Base-by-base conservation (phyloP, 805 yeast genomes). In the Pichia ethanolica region DNA sequence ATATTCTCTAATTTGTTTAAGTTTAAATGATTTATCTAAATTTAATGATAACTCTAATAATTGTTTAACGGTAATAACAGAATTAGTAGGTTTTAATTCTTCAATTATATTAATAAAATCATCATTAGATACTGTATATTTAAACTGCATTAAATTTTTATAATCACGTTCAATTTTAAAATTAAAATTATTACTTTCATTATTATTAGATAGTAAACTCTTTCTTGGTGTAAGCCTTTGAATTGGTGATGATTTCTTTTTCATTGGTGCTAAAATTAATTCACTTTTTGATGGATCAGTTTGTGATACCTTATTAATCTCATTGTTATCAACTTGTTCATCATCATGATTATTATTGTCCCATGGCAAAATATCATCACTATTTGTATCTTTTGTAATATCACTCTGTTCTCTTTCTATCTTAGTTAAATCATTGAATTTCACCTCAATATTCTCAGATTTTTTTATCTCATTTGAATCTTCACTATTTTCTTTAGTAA, bases 61-160 rank as follows among this genome's bases (percentile, higher is more conserved):
- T 39, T 58, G 60, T 25, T 53, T 54, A 1, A 48, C 27, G 1
- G 70, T 59, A 8, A 67, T 49, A 1, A 42, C 35, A 8, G 32
- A 33, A 9, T 48, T 52, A 3, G 47, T 27, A 1, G 71, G 71
- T 46, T 51, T 58, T 50, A 65, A 49, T 12, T 56, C 51, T 46
- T 64, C 68, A 34, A 68, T 63, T 34, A 54, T 53, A 28, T 47
- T 47, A 28, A 59, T 48, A 33, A 66, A 41, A 33, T 61, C 63
- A 11, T 59, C 60, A 13, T 48, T 50, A 1, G 63, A 51, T 10
- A 62, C 46, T 13, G 53, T 57, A 20, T 58, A 49, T 49, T 60
- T 55, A 53, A 65, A 67, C 4, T 61, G 58, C 59, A 66, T 55
- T 26, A 68, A 46, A 40, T 55, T 60, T 45, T 62, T 57, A 32